Conservation (phyloP, 2,329 filamentous ascomycete genomes). For the Seiridium cupressi region DNA sequence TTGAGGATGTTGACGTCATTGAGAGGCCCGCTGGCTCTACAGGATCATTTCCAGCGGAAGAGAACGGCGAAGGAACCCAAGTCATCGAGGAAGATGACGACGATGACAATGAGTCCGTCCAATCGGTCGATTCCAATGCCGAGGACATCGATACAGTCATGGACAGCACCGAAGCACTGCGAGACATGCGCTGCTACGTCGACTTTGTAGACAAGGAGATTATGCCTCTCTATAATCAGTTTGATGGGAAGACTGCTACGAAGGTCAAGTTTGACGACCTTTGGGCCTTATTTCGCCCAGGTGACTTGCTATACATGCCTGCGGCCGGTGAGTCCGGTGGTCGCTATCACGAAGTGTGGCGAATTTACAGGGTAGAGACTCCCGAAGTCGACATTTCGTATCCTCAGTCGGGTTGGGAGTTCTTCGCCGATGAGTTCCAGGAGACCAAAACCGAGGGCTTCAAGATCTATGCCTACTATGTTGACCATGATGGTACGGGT, state of each 20-base stretch:
- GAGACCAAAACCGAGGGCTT: constrained; percentile 28
- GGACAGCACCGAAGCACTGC: constrained; percentile 36
- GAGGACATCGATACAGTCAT: constrained; percentile 34
- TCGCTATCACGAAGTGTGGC: constrained; percentile 38
- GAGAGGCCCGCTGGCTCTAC: constrained; percentile 11
- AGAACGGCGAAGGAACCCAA: background rate
- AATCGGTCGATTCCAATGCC: constrained; percentile 34
- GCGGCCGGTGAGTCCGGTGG: constrained; percentile 28
- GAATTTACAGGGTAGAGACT: constrained; percentile 30
- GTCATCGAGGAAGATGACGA: constrained; percentile 14
- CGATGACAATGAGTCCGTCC: constrained; percentile 29
- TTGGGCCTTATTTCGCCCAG: constrained; percentile 38
- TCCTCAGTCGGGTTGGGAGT: constrained; percentile 31
- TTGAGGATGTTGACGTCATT: constrained; percentile 26
- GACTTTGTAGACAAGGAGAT: constrained; percentile 41
- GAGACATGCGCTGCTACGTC: constrained; percentile 41
- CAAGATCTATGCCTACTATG: constrained; percentile 37
- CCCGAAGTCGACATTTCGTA: constrained; percentile 29
- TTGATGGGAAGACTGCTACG: constrained; percentile 17
- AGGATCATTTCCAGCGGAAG: background rate
- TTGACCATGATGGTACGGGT: constrained; percentile 37
- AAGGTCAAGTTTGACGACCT: constrained; percentile 35
- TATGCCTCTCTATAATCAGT: constrained; percentile 32
- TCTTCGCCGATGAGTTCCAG: constrained; percentile 31
- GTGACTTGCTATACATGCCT: constrained; percentile 40